Percentiles rank a stretch among this genome's conserved stretches.
These are phyloP conservation scores for Phalaenopsis hybrid DNA, from an alignment of 116 monocot species.

Conservation along the genomic window DNA sequence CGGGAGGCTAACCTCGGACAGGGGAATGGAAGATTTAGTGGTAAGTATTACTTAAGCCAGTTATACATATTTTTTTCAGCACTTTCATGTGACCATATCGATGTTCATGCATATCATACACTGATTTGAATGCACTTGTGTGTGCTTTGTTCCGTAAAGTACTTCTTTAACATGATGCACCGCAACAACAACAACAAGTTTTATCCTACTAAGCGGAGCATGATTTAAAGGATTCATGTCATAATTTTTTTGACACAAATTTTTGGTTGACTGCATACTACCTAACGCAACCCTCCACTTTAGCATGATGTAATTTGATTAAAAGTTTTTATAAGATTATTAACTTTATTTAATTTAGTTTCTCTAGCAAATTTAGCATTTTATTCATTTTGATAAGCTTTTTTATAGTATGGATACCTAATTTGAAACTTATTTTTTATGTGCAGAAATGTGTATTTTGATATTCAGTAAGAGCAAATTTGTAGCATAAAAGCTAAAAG, in stretches of 20 bases:
- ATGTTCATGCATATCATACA: not conserved
- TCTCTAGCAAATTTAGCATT: not conserved
- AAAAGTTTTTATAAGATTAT: not conserved
- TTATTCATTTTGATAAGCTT: not conserved
- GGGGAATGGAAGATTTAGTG: constrained; percentile 77
- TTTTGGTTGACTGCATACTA: too few species aligned
- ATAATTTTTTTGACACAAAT: too few species aligned
- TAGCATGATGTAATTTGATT: not conserved
- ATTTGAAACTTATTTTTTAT: not conserved
- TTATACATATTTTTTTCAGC: not conserved
- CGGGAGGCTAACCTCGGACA: constrained; percentile 58
- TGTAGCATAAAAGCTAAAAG: not conserved
- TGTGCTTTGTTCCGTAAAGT: not conserved
- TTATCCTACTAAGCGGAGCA: too few species aligned
- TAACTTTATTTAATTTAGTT: not conserved
- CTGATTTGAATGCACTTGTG: not conserved
- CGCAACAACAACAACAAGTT: too few species aligned
- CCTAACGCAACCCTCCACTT: too few species aligned
- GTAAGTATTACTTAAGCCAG: constrained; percentile 32
- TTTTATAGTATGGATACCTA: not conserved
- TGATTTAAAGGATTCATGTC: too few species aligned
- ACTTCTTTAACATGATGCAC: not conserved
- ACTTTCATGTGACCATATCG: not conserved
- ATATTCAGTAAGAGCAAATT: not conserved
- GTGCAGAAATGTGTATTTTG: not conserved